These are phyloP conservation scores for Dothistroma pini DNA, from an alignment of 2,329 filamentous ascomycete genomes.

Conservation along the genomic window DNA sequence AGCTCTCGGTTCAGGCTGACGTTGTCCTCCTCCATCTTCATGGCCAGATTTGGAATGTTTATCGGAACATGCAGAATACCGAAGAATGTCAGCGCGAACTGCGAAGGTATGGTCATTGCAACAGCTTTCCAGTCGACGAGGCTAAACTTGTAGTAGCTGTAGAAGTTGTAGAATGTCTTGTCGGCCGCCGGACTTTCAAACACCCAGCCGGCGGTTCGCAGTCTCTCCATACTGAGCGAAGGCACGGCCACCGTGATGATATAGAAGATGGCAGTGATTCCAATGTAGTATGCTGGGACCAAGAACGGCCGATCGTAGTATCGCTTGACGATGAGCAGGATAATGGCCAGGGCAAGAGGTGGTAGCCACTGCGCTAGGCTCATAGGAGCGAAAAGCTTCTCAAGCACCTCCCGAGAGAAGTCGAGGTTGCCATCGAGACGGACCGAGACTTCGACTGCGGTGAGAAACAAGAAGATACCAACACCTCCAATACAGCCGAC, in stretches of 20 bases:
- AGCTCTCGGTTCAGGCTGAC: conserved; percentile 87
- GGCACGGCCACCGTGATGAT: conserved; percentile 68
- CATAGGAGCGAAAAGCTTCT: conserved; percentile 67
- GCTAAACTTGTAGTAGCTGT: conserved; percentile 71
- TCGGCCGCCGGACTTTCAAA: conserved; percentile 80
- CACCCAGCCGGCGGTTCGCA: conserved; percentile 80
- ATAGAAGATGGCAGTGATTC: conserved; percentile 73
- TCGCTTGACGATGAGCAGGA: conserved; percentile 72
- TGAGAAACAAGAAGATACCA: conserved; percentile 88
- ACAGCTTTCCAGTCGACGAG: conserved; percentile 77
- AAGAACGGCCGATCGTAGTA: conserved; percentile 79
- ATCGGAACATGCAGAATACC: conserved; percentile 96
- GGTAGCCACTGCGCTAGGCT: conserved; percentile 80
- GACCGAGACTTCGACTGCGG: conserved; percentile 89
- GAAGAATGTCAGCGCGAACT: conserved; percentile 97
- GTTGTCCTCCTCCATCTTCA: conserved; percentile 88
- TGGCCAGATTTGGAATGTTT: conserved; percentile 89
- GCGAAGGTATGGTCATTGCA: conserved; percentile 80
- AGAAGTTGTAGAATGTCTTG: conserved; percentile 97
- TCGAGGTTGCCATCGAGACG: conserved; percentile 79
- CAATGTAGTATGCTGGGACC: conserved; percentile 79
- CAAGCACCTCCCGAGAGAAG: conserved; percentile 72
- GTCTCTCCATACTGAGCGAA: conserved; percentile 59
- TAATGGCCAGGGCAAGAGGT: conserved; percentile 70
- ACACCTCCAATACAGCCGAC: conserved; percentile 98